A percentile compares a stretch with the other conserved stretches of the same genome.
phyloP scores from a whole-genome alignment of 345 rosid genomes.

The Luvunga scandens region DNA sequence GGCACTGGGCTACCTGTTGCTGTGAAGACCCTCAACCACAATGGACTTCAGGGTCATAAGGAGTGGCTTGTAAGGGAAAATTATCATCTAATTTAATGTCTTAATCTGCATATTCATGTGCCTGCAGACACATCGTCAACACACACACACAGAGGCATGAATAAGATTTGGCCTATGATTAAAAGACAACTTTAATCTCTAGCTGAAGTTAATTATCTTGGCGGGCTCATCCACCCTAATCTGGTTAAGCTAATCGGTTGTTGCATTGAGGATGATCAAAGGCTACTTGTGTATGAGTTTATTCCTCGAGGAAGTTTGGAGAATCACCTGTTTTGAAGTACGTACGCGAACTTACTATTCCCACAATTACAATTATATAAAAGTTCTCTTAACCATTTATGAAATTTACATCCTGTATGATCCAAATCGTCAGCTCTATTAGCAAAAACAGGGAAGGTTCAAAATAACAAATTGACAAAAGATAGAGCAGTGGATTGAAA shows the following conservation, averaged over 20 bases:
- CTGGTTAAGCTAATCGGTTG: slow-evolving; percentile 55
- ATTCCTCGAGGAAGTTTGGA: slow-evolving; percentile 71
- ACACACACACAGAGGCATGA: background rate
- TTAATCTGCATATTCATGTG: background rate
- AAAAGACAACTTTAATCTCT: background rate
- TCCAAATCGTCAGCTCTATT: background rate
- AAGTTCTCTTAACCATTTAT: background rate
- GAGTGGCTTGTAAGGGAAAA: slow-evolving; percentile 55
- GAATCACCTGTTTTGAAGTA: slow-evolving; percentile 64
- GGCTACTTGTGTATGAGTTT: slow-evolving; percentile 56
- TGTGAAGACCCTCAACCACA: slow-evolving; percentile 47
- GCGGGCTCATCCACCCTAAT: slow-evolving; percentile 54
- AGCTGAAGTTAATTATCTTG: slow-evolving; percentile 58
- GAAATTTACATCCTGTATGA: background rate
- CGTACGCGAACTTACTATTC: slow-evolving; percentile 13
- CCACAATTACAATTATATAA: background rate
- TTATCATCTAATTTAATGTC: background rate
- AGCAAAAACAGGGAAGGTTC: background rate
- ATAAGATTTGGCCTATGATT: slow-evolving; percentile 11
- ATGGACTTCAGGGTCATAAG: slow-evolving; percentile 59
- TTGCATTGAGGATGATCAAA: slow-evolving; percentile 63
- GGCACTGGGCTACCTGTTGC: slow-evolving; percentile 49
- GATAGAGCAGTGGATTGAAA: background rate
- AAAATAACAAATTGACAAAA: background rate
- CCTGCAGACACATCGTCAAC: background rate